These are phyloP conservation scores for Parachaetomium inaequale DNA, from an alignment of 495 filamentous ascomycete species.

Conservation along the genomic window DNA sequence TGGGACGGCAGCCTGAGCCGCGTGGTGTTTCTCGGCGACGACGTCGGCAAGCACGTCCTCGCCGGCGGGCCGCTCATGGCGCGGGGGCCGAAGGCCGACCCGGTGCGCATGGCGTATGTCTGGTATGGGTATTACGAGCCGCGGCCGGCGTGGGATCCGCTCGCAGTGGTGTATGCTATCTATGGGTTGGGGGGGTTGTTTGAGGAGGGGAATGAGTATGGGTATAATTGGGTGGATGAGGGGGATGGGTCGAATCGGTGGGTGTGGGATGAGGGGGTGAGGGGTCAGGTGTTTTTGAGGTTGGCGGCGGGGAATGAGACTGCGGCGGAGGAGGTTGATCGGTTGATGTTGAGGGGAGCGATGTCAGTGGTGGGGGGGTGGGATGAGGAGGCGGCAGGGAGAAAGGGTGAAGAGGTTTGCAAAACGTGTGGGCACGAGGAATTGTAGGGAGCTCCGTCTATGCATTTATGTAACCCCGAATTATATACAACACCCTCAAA, in stretches of 20 bases:
- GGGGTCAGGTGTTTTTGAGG: constrained; percentile 35
- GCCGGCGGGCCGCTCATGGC: constrained; percentile 36
- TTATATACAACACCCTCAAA: neutral
- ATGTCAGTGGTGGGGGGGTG: neutral
- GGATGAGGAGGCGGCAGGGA: neutral
- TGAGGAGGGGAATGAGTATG: constrained; percentile 30
- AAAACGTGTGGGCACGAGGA: neutral
- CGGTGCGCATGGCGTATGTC: constrained; percentile 40
- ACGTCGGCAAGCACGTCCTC: constrained; percentile 35
- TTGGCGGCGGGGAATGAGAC: constrained; percentile 23
- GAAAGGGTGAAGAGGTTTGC: neutral
- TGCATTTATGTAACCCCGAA: neutral
- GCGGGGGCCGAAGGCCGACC: constrained; percentile 33
- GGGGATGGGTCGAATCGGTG: constrained; percentile 36
- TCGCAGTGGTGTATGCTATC: constrained; percentile 45
- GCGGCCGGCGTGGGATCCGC: constrained; percentile 44
- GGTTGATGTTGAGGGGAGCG: constrained; percentile 19
- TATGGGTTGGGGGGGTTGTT: constrained; percentile 33
- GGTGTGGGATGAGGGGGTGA: constrained; percentile 31
- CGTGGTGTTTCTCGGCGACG: constrained; percentile 37
- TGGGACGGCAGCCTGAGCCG: constrained; percentile 32
- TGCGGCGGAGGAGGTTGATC: constrained; percentile 27
- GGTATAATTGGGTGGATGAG: constrained; percentile 30
- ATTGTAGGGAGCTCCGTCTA: neutral
- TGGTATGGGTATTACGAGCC: constrained; percentile 36